A percentile compares a stretch with the other conserved stretches of the same genome.
Evolutionary conservation across 2,329 filamentous ascomycete species (phyloP).

Genomic region (Alternaria incomplexa): DNA sequence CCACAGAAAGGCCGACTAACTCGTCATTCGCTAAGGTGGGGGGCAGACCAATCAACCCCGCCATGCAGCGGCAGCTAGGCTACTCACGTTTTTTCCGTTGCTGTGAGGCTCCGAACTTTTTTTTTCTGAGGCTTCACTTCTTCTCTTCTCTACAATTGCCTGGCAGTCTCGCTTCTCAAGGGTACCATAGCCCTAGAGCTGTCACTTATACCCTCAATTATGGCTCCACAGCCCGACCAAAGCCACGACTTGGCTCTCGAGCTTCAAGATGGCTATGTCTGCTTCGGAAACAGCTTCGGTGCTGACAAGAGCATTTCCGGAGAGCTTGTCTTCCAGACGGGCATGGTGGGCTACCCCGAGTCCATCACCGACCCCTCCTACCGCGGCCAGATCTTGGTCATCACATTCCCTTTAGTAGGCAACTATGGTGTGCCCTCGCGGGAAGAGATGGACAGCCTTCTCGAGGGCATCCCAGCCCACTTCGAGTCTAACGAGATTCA

Average conservation of each 20-base stretch:
- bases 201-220: conserved; percentile 34
- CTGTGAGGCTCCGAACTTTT: conserved; percentile 19
- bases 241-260: conserved; percentile 81
- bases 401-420: conserved; percentile 93
- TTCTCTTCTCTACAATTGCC: conserved; percentile 34
- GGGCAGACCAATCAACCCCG: conserved; percentile 20
- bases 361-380: conserved; percentile 88
- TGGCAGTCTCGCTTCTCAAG: conserved; percentile 41
- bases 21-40: conserved; percentile 12
- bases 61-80: conserved; percentile 13
- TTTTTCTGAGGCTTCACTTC: conserved; percentile 20
- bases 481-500: conserved; percentile 95
- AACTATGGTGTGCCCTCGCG: conserved; percentile 97
- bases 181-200: conserved; percentile 44
- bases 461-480: conserved; percentile 85
- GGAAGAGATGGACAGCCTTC: conserved; percentile 81
- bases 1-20: background rate
- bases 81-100: conserved; percentile 8
- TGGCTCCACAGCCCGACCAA: conserved; percentile 40
- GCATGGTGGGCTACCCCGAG: conserved; percentile 99
- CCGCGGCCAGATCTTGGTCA: conserved; percentile 90
- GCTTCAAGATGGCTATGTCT: conserved; percentile 87
- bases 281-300: conserved; percentile 96
- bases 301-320: conserved; percentile 92
- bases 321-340: conserved; percentile 98